Evolutionary conservation across 1,284 basidiomycete genomes (phyloP).

Genomic region (Termitomyces sp.): DNA sequence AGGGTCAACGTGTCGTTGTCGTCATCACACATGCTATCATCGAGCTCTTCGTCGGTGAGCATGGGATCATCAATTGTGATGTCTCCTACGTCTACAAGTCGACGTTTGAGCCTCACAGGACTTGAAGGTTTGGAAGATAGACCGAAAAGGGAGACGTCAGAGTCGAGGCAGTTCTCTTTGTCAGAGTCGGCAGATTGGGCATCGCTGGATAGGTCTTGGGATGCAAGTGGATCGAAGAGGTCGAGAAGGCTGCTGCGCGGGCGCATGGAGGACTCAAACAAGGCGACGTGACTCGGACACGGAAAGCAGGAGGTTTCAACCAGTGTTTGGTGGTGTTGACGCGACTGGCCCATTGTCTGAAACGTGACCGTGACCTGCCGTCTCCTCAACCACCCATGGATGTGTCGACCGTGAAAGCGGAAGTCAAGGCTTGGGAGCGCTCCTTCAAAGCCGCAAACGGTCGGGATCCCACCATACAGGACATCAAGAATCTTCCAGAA

Average conservation of each 20-base stretch:
- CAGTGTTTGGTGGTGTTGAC: conserved; percentile 35
- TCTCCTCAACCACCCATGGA: conserved; percentile 34
- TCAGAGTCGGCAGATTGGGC: conserved; percentile 35
- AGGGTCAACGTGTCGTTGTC: conserved; percentile 25
- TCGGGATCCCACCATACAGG: conserved; percentile 67
- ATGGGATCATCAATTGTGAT: conserved; percentile 33
- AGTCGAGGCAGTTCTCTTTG: conserved; percentile 47
- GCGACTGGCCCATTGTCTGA: conserved; percentile 18
- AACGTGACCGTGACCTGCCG: conserved; percentile 14
- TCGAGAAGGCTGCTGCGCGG: conserved; percentile 43
- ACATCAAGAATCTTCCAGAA: conserved; percentile 64
- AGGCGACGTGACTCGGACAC: conserved; percentile 2
- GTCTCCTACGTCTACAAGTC: conserved; percentile 59
- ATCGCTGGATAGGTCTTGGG: conserved; percentile 16
- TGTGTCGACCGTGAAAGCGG: conserved; percentile 52
- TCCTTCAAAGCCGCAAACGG: conserved; percentile 59
- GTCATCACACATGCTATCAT: conserved; percentile 22
- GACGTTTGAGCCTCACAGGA: conserved; percentile 37
- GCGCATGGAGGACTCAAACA: conserved; percentile 8
- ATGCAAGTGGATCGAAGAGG: conserved; percentile 53
- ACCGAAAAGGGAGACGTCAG: conserved; percentile 42
- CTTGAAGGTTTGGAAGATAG: conserved; percentile 31
- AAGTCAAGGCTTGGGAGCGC: conserved; percentile 83
- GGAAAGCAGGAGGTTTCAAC: conserved; percentile 10
- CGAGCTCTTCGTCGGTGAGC: conserved; percentile 28